phyloP scores from a whole-genome alignment of 768 basidiomycete genomes.

The Podaxis sp. region DNA sequence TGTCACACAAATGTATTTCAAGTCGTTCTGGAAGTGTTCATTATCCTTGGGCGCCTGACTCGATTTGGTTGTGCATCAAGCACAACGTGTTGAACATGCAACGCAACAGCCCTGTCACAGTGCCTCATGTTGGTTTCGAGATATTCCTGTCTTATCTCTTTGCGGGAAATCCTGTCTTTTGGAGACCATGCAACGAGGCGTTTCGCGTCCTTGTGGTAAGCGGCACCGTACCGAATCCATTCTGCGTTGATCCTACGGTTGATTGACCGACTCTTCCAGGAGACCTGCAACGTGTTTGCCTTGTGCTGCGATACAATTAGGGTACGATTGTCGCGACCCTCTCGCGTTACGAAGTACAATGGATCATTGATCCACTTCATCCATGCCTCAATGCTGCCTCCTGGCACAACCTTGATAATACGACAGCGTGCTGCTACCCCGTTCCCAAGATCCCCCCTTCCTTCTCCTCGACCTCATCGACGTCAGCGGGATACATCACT shows the following conservation, averaged over 20 bases:
- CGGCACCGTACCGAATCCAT: neutral
- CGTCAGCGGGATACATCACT: constrained; percentile 10
- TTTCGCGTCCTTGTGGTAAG: constrained; percentile 6
- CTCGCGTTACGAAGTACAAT: neutral
- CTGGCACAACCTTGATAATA: constrained; percentile 44
- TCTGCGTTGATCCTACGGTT: neutral
- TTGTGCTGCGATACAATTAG: constrained; percentile 5
- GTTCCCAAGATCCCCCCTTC: constrained; percentile 19
- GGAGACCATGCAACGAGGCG: neutral
- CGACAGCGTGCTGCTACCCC: constrained; percentile 17
- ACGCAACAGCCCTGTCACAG: neutral
- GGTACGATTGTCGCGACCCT: constrained; percentile 21
- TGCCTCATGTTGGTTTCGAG: constrained; percentile 13
- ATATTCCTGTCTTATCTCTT: neutral
- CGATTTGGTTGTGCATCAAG: neutral
- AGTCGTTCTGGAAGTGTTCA: neutral
- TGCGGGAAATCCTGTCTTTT: neutral
- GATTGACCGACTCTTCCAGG: constrained; percentile 1
- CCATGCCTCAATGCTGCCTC: constrained; percentile 45
- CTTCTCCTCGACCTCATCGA: constrained; percentile 17
- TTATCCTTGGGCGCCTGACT: neutral
- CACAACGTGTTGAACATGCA: constrained; percentile 13
- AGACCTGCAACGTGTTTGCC: constrained; percentile 20
- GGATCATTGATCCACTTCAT: constrained; percentile 9
- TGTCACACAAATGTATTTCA: neutral